Evolutionary conservation across 768 basidiomycete species (phyloP).

Genomic region (Imleria badia): DNA sequence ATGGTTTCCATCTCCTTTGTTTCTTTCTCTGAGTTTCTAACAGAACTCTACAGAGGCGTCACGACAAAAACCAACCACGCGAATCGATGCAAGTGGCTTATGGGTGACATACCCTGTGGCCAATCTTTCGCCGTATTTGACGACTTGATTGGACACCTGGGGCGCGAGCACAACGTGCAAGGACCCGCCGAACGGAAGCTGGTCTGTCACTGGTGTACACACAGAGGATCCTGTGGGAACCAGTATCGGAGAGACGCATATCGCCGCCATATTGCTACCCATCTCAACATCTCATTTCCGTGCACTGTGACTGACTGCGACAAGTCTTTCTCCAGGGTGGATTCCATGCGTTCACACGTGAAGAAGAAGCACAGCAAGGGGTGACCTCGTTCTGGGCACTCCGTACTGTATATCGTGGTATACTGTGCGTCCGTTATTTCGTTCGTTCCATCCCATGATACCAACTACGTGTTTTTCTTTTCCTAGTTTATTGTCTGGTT

Average conservation of each 20-base stretch:
- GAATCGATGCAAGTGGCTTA: neutral
- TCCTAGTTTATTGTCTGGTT: too few species aligned
- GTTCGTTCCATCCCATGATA: too few species aligned
- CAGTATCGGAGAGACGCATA: neutral
- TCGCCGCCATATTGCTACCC: neutral
- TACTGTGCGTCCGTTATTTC: too few species aligned
- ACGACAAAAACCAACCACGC: too few species aligned
- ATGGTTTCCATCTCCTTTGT: too few species aligned
- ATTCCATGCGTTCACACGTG: neutral
- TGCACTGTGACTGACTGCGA: neutral
- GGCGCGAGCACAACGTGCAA: neutral
- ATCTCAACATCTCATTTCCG: neutral
- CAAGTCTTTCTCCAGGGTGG: neutral
- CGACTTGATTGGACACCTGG: neutral
- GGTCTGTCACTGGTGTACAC: neutral
- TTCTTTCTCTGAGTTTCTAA: too few species aligned
- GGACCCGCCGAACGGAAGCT: neutral
- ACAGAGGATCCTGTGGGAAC: neutral
- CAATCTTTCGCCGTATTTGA: neutral
- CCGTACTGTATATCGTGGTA: too few species aligned
- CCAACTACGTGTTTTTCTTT: too few species aligned
- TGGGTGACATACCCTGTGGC: neutral
- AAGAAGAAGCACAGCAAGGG: neutral
- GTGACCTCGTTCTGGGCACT: too few species aligned
- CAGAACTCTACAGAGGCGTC: too few species aligned